A percentile compares a stretch with the other conserved stretches of the same genome.
Conservation (phyloP, 2,329 filamentous ascomycete genomes). For the Hypoxylon rubiginosum region DNA sequence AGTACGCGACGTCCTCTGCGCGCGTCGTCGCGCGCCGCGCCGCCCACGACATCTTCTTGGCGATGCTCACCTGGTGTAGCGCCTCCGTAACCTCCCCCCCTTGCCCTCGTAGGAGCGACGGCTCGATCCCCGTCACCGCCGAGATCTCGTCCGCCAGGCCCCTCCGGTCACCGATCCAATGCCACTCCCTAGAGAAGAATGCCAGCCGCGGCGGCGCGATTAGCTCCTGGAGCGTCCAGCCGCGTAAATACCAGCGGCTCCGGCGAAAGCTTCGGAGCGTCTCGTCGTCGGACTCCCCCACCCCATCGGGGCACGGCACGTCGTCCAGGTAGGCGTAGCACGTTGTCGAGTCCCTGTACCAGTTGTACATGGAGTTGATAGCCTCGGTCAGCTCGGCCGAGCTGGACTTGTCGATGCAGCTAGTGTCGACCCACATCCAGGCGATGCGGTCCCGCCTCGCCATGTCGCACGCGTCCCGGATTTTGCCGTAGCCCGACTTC, state of each 20-base stretch:
- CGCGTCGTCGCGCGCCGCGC: slow-evolving; percentile 39
- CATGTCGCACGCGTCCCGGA: slow-evolving; percentile 23
- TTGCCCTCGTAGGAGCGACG: slow-evolving; percentile 2
- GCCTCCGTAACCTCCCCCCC: no score
- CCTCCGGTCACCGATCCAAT: slow-evolving; percentile 30
- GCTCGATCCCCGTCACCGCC: slow-evolving; percentile 18
- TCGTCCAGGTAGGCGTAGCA: slow-evolving; percentile 35
- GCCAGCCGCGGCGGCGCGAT: slow-evolving; percentile 31
- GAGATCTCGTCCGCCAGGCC: slow-evolving; percentile 13
- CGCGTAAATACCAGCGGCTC: slow-evolving; percentile 40
- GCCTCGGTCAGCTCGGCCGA: slow-evolving; percentile 30
- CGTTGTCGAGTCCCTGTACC: slow-evolving; percentile 23
- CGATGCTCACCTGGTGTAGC: slow-evolving; percentile 32
- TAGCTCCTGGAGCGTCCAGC: slow-evolving; percentile 45
- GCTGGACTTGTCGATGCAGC: slow-evolving; percentile 39
- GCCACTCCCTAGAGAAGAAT: slow-evolving; percentile 41
- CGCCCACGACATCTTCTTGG: slow-evolving; percentile 49
- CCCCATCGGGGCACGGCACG: neutral
- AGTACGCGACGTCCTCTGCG: slow-evolving; percentile 47
- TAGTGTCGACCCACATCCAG: slow-evolving; percentile 39
- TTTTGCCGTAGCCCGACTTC: slow-evolving; percentile 29
- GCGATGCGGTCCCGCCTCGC: slow-evolving; percentile 24
- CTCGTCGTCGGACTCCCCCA: neutral
- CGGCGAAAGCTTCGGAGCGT: slow-evolving; percentile 2
- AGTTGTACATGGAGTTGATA: slow-evolving; percentile 26